Evolutionary conservation across 2,329 filamentous ascomycete genomes (phyloP).

Genomic region (Sporothrix inflata): DNA sequence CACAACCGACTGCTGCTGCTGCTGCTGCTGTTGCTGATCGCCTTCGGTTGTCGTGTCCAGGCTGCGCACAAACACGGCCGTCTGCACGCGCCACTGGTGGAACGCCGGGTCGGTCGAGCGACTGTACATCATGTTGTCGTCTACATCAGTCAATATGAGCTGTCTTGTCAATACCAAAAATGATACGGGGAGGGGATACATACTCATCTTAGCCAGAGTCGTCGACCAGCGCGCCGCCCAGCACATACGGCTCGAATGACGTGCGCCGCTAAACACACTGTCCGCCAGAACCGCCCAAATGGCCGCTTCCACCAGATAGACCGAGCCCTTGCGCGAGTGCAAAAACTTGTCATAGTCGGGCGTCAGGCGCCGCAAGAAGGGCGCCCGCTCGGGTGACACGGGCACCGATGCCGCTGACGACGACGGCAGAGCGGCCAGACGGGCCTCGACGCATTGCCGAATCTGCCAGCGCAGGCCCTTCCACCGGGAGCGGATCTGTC

Average conservation of each 20-base stretch:
- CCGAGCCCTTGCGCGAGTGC: conserved; percentile 8
- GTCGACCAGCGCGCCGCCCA: conserved; percentile 27
- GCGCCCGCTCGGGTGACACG: background rate
- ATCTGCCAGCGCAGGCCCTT: conserved; percentile 26
- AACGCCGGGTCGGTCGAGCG: conserved; percentile 24
- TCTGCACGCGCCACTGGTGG: conserved; percentile 31
- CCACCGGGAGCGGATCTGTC: conserved; percentile 26
- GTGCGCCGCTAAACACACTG: conserved; percentile 26
- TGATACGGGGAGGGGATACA: background rate
- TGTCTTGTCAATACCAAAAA: background rate
- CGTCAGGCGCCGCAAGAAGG: conserved; percentile 23
- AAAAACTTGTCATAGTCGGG: conserved; percentile 19
- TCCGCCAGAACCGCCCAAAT: conserved; percentile 29
- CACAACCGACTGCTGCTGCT: background rate
- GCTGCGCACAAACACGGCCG: conserved; percentile 23
- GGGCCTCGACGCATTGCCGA: conserved; percentile 26
- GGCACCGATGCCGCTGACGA: background rate
- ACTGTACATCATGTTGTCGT: conserved; percentile 22
- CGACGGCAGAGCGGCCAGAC: background rate
- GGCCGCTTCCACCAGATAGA: conserved; percentile 26
- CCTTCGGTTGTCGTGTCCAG: background rate
- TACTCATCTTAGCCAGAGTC: conserved; percentile 16
- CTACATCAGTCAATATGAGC: background rate
- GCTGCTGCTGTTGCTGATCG: background rate
- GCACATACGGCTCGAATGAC: conserved; percentile 29